Base-by-base conservation (phyloP, 768 basidiomycete genomes). In the Leccinum arenicola region DNA sequence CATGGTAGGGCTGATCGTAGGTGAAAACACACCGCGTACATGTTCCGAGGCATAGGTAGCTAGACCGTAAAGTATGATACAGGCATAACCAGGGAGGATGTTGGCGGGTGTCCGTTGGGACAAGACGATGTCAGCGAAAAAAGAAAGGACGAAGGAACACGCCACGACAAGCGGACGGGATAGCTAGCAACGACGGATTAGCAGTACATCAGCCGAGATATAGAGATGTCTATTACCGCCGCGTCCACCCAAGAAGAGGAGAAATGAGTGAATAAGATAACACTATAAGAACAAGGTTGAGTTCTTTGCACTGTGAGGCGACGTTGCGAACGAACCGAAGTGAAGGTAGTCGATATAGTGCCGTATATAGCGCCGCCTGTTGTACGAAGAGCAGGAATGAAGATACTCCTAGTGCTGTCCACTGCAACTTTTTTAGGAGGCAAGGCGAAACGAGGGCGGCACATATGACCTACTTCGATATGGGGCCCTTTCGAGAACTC, bases 341-440 rank as follows among this genome's bases (percentile, higher is more conserved):
- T 2, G 88, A 80, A 45, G 91, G 80, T 21, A 92, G 74, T 49
- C 87, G 79, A 65, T 83, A 86, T 54, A 93, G 73, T 17, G 88
- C 88, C 3, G 83, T 84, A 67, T 89, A 82, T 43, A 92, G 73
- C 52, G 83, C 81, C 6, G 81, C 83, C 58, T 88, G 84, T 65
- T 88, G 87, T 21, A 92, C 74, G 61, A 91, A 86, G 57, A 86
- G 75, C 60, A 88, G 69, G 50, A 89, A 67, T 1, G 89, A 88
- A 15, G 87, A 82, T 67, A 84, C 82, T 4, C 81, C 88, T 7
- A 91, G 72, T 17, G 84, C 84, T 14, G 88, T 81, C 86, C 87
- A 91, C 91, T 92, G 31, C 23, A 59, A 43, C 38, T 21, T 57
- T 53, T 53, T 70, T 56, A 64, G 60, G 29, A 7, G 48, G 48